Evolutionary conservation across 495 filamentous ascomycete genomes (phyloP), one percentile per base, ranked within the genome.

Genomic region (Sporormia fimetaria): DNA sequence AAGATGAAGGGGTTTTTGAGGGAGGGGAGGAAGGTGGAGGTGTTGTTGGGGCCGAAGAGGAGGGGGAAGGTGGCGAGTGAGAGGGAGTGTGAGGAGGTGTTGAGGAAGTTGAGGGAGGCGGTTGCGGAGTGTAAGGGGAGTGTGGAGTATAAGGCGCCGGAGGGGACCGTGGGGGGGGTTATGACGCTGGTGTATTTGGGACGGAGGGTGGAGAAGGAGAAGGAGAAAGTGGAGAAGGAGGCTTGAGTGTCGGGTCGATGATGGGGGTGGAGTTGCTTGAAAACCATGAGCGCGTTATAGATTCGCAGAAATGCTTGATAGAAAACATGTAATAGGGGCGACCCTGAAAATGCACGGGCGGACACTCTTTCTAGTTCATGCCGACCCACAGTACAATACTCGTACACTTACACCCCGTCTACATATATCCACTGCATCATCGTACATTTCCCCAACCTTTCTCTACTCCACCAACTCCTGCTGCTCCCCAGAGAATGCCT

Each of bases 21-120:
- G 17, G 49, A 62, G 40, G 61, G 61, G n/a, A 55, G 54, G 36
- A 57, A 51, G 38, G 57, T 63, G 30, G 61, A 63, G 30, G 42
- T 63, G 8, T 17, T 57, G 18, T 33, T 63, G 2, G 59, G 52
- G 12, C 40, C 51, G 34, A 63, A 60, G 52, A 52, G 50, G 49
- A 48, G 32, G 32, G 58, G 60, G 24, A 40, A 50, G 35, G 47
- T 49, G 25, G 60, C 60, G 29, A 56, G 38, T 11, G 7, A 5
- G 30, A 40, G 37, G 45, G 57, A 63, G 45, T 55, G 52, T 32
- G 31, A 45, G 35, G 44, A 16, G 12, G 21, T 60, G 26, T 26
- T 63, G 42, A 31, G 33, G 45, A 47, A 12, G 39, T 34, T 63
- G 2, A 32, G 40, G 26, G 42, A 40, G 37, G 32, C 18, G 9